Conservation (phyloP, 2,329 filamentous ascomycete genomes). For the Alternaria ethzedia region DNA sequence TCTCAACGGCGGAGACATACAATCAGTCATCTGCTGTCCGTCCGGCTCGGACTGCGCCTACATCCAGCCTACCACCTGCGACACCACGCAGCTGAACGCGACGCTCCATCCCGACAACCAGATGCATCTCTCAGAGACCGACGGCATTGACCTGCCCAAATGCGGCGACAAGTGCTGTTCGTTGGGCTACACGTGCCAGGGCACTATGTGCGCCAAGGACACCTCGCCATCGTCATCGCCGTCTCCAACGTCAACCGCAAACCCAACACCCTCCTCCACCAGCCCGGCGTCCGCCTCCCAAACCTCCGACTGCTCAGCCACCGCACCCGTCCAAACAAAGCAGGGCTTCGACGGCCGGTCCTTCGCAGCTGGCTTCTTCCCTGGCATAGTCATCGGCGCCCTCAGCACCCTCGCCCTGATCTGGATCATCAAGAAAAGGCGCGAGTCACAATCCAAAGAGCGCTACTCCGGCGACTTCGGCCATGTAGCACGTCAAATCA, state of each 20-base stretch:
- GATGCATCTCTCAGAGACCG: conserved; percentile 71
- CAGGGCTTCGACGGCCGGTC: conserved; percentile 43
- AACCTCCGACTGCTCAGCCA: conserved; percentile 26
- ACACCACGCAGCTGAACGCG: conserved; percentile 67
- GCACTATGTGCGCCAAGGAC: conserved; percentile 60
- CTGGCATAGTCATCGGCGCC: conserved; percentile 45
- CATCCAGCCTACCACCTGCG: conserved; percentile 70
- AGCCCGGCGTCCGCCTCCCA: conserved; percentile 40
- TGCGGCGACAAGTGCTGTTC: conserved; percentile 73
- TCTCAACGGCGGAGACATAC: conserved; percentile 64
- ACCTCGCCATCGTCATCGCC: conserved; percentile 30
- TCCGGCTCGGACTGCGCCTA: conserved; percentile 61
- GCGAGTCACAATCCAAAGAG: conserved; percentile 33
- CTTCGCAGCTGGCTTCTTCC: conserved; percentile 48
- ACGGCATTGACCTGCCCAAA: conserved; percentile 57
- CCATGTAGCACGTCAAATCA: conserved; percentile 46
- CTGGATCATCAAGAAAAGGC: conserved; percentile 46
- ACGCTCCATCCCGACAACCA: conserved; percentile 62
- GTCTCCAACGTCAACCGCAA: conserved; percentile 25
- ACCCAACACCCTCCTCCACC: conserved; percentile 35
- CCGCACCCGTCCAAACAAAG: conserved; percentile 22
- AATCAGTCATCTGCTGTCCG: conserved; percentile 76
- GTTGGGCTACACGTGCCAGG: conserved; percentile 71
- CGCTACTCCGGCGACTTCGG: conserved; percentile 49
- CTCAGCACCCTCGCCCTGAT: conserved; percentile 39